These are phyloP conservation scores for Myriosclerotinia scirpicola DNA, from an alignment of 2,329 filamentous ascomycete species.

Conservation along the genomic window DNA sequence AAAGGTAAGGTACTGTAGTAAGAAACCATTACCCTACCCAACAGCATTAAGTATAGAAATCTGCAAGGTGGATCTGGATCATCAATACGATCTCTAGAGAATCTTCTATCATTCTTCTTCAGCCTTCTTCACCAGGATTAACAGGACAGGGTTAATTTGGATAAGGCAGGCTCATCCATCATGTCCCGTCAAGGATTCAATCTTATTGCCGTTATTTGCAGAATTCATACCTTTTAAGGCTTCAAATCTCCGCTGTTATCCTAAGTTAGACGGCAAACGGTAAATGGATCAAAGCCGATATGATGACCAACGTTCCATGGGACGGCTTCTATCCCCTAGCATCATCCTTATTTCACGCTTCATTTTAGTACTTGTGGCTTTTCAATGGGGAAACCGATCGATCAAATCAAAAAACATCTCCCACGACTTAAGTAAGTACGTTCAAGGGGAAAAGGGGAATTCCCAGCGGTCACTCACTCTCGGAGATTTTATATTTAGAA, in stretches of 20 bases:
- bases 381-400: constrained; percentile 2
- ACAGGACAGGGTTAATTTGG: constrained; percentile 4
- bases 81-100: constrained; percentile 24
- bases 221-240: not conserved
- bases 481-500: constrained; percentile 22
- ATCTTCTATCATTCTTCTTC: constrained; percentile 21
- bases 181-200: not conserved
- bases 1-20: not conserved
- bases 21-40: no score
- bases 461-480: constrained; percentile 14
- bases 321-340: no score
- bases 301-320: no score
- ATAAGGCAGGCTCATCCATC: not conserved
- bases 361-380: constrained; percentile 13
- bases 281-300: no score
- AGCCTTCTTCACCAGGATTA: constrained; percentile 18
- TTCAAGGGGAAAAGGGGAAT: constrained; percentile 1
- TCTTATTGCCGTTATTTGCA: not conserved
- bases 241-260: constrained; percentile 11
- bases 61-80: constrained; percentile 24
- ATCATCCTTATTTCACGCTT: not conserved
- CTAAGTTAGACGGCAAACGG: no score
- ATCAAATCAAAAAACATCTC: not conserved
- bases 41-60: constrained; percentile 8
- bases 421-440: constrained; percentile 13